Evolutionary conservation across 2,329 filamentous ascomycete species (phyloP).

Genomic region (Aspergillus sp.): DNA sequence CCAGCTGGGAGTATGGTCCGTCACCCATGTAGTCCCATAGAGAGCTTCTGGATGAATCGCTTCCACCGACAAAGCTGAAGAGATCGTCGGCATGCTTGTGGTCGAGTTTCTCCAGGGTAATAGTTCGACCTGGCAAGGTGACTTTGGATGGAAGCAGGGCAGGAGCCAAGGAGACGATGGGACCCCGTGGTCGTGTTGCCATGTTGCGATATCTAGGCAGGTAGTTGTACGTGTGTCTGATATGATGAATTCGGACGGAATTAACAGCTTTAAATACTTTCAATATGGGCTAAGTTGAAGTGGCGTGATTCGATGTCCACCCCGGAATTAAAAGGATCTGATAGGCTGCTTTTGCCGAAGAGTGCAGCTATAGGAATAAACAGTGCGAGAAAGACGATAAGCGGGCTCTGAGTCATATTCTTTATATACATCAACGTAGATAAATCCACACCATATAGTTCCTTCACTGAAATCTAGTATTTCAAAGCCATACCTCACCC

Average conservation of each 20-base stretch:
- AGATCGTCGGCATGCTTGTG: constrained; percentile 25
- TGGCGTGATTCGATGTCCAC: no score
- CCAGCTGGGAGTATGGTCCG: constrained; percentile 29
- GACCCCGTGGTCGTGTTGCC: constrained; percentile 7
- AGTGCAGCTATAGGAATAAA: no score
- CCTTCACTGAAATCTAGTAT: not conserved
- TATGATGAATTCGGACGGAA: no score
- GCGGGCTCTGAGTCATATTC: no score
- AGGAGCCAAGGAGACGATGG: constrained; percentile 5
- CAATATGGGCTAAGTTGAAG: no score
- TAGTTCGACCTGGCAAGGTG: constrained; percentile 18
- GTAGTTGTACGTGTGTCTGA: no score
- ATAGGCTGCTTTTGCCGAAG: no score
- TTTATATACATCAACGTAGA: no score
- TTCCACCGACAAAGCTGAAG: constrained; percentile 22
- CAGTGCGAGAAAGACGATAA: no score
- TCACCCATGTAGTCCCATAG: constrained; percentile 42
- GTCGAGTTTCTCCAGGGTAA: constrained; percentile 22
- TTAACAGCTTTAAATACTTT: no score
- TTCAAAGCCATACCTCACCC: not conserved
- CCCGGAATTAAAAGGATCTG: no score
- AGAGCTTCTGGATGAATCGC: constrained; percentile 8
- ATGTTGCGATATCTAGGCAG: not conserved
- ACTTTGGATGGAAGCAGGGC: constrained; percentile 5
- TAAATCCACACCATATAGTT: no score